Evolutionary conservation across 2,329 filamentous ascomycete genomes (phyloP).

Genomic region (Penicillium sp.): DNA sequence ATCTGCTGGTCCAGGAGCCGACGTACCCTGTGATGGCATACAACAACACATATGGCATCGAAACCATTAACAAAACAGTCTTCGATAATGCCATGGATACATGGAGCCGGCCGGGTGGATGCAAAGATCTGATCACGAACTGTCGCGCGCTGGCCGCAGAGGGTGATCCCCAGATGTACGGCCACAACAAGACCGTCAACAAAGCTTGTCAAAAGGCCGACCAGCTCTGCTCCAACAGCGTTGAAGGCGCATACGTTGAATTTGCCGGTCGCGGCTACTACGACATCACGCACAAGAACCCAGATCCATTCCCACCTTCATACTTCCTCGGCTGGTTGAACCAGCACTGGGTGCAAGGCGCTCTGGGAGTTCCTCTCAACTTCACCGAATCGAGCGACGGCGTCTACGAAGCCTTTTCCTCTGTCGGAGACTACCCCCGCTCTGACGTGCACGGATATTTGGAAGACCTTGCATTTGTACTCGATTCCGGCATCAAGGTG

Average conservation of each 20-base stretch:
- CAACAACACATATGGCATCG: conserved; percentile 62
- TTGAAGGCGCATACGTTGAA: conserved; percentile 48
- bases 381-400: conserved; percentile 51
- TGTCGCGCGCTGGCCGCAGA: conserved; percentile 52
- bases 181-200: conserved; percentile 49
- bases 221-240: conserved; percentile 46
- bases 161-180: conserved; percentile 53
- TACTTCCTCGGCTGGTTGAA: conserved; percentile 60
- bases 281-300: conserved; percentile 55
- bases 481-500: conserved; percentile 60
- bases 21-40: conserved; percentile 55
- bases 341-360: conserved; percentile 57
- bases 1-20: conserved; percentile 51
- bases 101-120: conserved; percentile 52
- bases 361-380: conserved; percentile 62
- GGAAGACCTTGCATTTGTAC: conserved; percentile 47
- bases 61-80: conserved; percentile 51
- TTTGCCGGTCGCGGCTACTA: conserved; percentile 54
- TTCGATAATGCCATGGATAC: conserved; percentile 49
- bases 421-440: conserved; percentile 52
- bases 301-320: conserved; percentile 55
- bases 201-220: conserved; percentile 47
- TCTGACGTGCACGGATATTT: conserved; percentile 45
- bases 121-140: conserved; percentile 54
- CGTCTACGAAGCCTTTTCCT: conserved; percentile 49